phyloP scores from a whole-genome alignment of 2,329 filamentous ascomycete genomes.

The Cladosporium velox region DNA sequence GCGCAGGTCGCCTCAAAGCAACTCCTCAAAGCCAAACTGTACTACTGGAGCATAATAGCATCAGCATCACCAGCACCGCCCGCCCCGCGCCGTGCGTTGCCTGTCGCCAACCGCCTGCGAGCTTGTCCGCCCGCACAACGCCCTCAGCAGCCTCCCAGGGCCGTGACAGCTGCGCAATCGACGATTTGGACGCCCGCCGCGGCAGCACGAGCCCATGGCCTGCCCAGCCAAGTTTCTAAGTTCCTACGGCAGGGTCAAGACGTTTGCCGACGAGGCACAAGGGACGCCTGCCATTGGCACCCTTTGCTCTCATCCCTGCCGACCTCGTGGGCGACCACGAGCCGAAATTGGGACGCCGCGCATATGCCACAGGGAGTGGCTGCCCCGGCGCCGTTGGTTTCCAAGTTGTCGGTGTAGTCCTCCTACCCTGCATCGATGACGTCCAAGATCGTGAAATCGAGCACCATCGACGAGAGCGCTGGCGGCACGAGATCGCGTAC shows the following conservation, averaged over 20 bases:
- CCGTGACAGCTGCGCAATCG: neutral
- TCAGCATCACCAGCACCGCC: neutral
- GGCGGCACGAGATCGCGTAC: neutral
- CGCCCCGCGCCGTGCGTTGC: neutral
- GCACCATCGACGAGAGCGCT: neutral
- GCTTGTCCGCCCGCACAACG: neutral
- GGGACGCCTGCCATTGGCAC: neutral
- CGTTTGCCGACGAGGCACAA: neutral
- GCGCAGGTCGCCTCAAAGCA: constrained; percentile 2
- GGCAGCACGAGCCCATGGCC: neutral
- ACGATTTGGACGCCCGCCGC: constrained; percentile 2
- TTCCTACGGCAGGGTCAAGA: constrained; percentile 2
- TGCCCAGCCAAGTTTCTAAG: neutral
- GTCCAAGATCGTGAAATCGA: constrained; percentile 5
- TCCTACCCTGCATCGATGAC: neutral
- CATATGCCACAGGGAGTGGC: constrained; percentile 1
- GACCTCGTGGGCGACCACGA: constrained; percentile 7
- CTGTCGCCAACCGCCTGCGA: constrained; percentile 1
- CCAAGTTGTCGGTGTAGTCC: constrained; percentile 1
- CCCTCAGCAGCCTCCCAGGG: neutral
- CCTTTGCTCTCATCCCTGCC: neutral
- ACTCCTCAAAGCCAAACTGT: neutral
- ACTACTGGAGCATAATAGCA: neutral
- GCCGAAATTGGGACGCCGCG: constrained; percentile 5
- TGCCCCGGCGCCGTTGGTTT: constrained; percentile 11